These are phyloP conservation scores for Puccinia polysora DNA, from an alignment of 1,284 basidiomycete species.

Conservation along the genomic window DNA sequence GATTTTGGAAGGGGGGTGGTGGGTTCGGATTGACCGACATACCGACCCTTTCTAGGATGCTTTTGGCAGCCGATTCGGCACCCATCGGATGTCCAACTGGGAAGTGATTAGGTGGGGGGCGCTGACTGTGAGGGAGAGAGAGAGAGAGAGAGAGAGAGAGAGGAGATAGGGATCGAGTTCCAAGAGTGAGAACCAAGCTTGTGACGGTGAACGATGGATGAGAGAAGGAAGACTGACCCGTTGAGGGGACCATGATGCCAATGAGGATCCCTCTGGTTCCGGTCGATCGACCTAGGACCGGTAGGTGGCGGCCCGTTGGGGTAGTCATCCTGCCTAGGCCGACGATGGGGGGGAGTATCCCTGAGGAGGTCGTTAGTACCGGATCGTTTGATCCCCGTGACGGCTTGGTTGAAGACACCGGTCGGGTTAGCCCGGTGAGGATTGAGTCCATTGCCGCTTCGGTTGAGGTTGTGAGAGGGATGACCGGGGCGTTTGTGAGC, in stretches of 20 bases:
- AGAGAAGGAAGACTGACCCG: not conserved
- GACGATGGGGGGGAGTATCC: conserved; percentile 41
- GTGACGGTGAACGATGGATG: not conserved
- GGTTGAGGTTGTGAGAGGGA: not conserved
- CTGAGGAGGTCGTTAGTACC: conserved; percentile 23
- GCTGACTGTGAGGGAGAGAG: not conserved
- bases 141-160: not conserved
- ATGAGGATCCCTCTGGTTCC: conserved; percentile 22
- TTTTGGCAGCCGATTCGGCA: conserved; percentile 26
- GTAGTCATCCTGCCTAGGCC: conserved; percentile 25
- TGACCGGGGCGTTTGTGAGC: not conserved
- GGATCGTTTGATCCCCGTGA: conserved; percentile 32
- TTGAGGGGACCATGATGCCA: conserved; percentile 6
- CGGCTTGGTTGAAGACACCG: conserved; percentile 34
- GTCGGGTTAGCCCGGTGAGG: not conserved
- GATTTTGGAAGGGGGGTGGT: conserved; percentile 22
- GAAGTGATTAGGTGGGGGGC: conserved; percentile 14
- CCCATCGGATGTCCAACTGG: conserved; percentile 26
- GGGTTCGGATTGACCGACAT: conserved; percentile 16
- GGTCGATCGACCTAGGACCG: conserved; percentile 25
- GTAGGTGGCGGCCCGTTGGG: not conserved
- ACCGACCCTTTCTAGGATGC: conserved; percentile 40
- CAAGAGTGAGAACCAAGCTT: no score
- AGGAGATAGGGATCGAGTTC: not conserved
- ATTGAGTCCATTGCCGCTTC: conserved; percentile 8